Conservation (phyloP, 2,329 filamentous ascomycete genomes). For the Xylaria sp. region DNA sequence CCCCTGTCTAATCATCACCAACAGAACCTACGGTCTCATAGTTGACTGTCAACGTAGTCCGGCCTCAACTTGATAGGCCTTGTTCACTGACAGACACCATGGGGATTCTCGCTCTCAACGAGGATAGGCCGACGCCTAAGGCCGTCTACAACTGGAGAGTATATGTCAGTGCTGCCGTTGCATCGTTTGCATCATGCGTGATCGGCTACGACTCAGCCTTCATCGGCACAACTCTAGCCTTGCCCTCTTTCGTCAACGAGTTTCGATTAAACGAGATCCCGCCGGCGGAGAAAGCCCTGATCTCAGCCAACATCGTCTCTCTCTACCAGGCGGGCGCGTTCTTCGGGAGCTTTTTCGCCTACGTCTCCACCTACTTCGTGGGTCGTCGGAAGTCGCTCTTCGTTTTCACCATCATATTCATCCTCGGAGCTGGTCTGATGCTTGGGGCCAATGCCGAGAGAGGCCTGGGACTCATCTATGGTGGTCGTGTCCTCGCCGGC, state of each 20-base stretch:
- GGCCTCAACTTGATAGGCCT: constrained; percentile 3
- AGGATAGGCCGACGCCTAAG: constrained; percentile 66
- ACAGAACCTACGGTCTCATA: constrained; percentile 6
- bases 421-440: constrained; percentile 77
- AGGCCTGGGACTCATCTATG: constrained; percentile 72
- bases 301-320: constrained; percentile 81
- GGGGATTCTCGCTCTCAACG: constrained; percentile 61
- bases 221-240: constrained; percentile 78
- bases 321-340: constrained; percentile 86
- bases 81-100: constrained; percentile 46
- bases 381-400: constrained; percentile 74
- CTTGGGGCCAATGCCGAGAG: constrained; percentile 69
- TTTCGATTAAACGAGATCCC: constrained; percentile 69
- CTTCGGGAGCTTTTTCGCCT: constrained; percentile 79
- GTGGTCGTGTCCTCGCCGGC: constrained; percentile 70
- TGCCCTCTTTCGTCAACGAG: constrained; percentile 75
- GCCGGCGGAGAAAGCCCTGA: constrained; percentile 61
- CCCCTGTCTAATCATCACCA: constrained; percentile 3
- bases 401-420: constrained; percentile 70
- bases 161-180: constrained; percentile 63
- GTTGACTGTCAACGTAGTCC: neutral
- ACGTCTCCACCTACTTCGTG: constrained; percentile 71
- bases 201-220: constrained; percentile 77
- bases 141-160: constrained; percentile 71
- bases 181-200: constrained; percentile 66